A percentile compares a stretch with the other conserved stretches of the same genome.
These are phyloP conservation scores for Escallonia herrerae DNA, from an alignment of 129 eudicot genomes.

Conservation along the genomic window DNA sequence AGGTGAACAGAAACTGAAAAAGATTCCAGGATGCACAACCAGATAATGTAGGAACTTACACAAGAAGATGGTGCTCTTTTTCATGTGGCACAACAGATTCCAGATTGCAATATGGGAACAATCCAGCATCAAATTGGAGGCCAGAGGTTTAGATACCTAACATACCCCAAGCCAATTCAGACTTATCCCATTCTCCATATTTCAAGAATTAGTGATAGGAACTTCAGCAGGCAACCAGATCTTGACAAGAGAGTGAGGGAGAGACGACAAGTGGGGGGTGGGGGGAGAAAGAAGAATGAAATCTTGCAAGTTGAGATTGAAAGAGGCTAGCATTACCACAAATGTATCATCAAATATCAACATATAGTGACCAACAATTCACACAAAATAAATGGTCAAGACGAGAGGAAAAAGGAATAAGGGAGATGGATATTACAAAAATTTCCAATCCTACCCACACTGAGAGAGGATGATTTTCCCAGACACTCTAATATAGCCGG, in stretches of 20 bases:
- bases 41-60: too few relatives aligned
- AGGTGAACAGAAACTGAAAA: too few relatives aligned
- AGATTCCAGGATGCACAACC: too few relatives aligned
- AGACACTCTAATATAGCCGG: slow-evolving; percentile 60
- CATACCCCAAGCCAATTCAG: too few relatives aligned
- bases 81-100: too few relatives aligned
- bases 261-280: not conserved
- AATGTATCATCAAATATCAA: slow-evolving; percentile 15
- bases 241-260: too few relatives aligned
- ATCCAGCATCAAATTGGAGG: too few relatives aligned
- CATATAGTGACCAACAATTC: slow-evolving; percentile 13
- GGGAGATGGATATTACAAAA: slow-evolving; percentile 37
- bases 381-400: not conserved
- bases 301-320: slow-evolving; percentile 2
- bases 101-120: too few relatives aligned
- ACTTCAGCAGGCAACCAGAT: not conserved
- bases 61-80: too few relatives aligned
- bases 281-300: not conserved
- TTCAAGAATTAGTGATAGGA: too few relatives aligned
- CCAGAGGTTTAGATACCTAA: too few relatives aligned
- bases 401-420: slow-evolving; percentile 6
- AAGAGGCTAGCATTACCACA: slow-evolving; percentile 10
- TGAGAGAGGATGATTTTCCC: slow-evolving; percentile 31
- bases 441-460: slow-evolving; percentile 52
- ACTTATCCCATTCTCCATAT: too few relatives aligned